These are phyloP conservation scores for Tetrapyrgos nigripes DNA, from an alignment of 1,284 basidiomycete genomes.

Conservation along the genomic window DNA sequence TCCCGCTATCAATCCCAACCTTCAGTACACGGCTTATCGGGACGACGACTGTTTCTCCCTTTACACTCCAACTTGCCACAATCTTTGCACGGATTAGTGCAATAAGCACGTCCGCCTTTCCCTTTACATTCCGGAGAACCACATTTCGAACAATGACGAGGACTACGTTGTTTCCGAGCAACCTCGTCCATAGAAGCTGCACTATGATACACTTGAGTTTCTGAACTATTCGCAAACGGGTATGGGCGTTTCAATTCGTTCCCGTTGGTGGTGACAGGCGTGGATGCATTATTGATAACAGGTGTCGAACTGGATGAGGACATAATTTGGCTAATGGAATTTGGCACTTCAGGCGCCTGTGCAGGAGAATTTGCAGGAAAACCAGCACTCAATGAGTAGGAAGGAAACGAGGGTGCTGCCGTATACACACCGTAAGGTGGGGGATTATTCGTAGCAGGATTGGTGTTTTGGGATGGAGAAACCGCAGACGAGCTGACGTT, in stretches of 20 bases:
- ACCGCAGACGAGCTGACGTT: constrained; percentile 2
- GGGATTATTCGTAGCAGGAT: neutral
- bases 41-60: constrained; percentile 74
- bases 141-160: constrained; percentile 71
- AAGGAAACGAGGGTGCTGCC: neutral
- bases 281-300: neutral
- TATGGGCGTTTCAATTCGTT: constrained; percentile 16
- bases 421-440: neutral
- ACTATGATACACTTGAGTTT: neutral
- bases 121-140: constrained; percentile 79
- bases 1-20: constrained; percentile 48
- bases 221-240: neutral
- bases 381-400: neutral
- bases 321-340: neutral
- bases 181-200: constrained; percentile 3
- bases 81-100: constrained; percentile 73
- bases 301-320: neutral
- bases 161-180: constrained; percentile 33
- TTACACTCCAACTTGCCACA: constrained; percentile 76
- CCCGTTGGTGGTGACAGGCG: neutral
- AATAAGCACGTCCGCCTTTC: constrained; percentile 74
- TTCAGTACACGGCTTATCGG: constrained; percentile 72
- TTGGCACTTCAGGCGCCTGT: neutral
- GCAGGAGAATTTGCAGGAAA: neutral
- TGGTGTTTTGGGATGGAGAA: neutral